These are phyloP conservation scores for Syzygium malaccense DNA, from an alignment of 441 rosid species.

Conservation along the genomic window DNA sequence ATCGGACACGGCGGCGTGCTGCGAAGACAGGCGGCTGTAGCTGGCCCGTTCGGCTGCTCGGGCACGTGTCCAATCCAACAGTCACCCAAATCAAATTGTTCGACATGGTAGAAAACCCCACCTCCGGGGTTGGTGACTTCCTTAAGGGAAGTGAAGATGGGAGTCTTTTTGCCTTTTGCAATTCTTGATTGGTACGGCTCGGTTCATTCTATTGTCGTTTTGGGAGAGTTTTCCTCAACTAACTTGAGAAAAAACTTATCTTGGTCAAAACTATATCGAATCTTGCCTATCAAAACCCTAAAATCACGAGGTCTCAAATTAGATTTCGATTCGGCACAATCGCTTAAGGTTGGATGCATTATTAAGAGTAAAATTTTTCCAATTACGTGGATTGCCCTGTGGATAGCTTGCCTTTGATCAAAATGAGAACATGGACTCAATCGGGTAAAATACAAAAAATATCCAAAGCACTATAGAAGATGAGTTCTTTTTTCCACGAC, in stretches of 20 bases:
- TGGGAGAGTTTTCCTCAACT: neutral
- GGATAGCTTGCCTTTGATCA: fast-evolving
- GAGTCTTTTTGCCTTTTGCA: neutral
- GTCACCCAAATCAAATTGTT: neutral
- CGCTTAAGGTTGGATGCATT: no score
- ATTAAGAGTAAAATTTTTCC: neutral
- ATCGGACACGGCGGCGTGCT: neutral
- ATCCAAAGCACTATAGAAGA: fast-evolving
- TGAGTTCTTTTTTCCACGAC: fast-evolving
- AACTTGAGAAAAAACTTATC: neutral
- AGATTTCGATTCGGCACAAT: neutral
- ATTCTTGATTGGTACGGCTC: neutral
- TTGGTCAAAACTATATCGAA: neutral
- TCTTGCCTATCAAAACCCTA: neutral
- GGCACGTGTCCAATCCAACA: neutral
- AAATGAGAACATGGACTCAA: neutral
- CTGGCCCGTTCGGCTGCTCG: neutral
- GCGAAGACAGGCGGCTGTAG: neutral
- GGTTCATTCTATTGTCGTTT: neutral
- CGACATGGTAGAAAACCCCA: neutral
- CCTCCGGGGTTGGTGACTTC: neutral
- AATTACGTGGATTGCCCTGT: fast-evolving
- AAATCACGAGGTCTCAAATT: neutral
- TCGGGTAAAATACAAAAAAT: fast-evolving
- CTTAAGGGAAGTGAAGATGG: neutral